Evolutionary conservation across 345 rosid genomes (phyloP).

Genomic region (Melaleuca quinquenervia): DNA sequence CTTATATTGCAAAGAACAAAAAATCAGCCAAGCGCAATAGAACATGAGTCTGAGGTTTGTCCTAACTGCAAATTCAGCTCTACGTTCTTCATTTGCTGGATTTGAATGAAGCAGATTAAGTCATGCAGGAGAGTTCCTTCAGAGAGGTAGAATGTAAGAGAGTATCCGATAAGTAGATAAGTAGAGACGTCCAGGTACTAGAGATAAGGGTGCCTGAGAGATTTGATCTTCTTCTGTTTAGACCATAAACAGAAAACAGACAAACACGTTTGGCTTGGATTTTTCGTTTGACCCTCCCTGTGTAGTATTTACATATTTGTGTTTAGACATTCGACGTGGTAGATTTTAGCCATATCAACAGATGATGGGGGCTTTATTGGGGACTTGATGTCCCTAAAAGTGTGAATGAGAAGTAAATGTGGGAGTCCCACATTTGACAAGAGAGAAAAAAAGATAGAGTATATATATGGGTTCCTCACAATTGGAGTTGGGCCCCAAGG

Average conservation of each 20-base stretch:
- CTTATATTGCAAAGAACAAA: conserved; percentile 22
- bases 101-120: background rate
- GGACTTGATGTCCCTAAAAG: too few species aligned
- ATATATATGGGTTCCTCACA: too few species aligned
- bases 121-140: background rate
- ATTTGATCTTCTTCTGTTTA: background rate
- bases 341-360: too few species aligned
- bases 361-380: too few species aligned
- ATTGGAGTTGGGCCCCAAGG: too few species aligned
- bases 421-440: too few species aligned
- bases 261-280: background rate
- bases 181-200: background rate
- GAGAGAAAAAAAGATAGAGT: too few species aligned
- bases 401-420: too few species aligned
- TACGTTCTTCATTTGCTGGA: background rate
- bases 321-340: too few species aligned
- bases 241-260: background rate
- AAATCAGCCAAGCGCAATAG: conserved; percentile 37
- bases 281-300: background rate
- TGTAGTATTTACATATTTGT: too few species aligned
- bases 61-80: background rate
- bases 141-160: background rate
- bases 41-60: background rate
- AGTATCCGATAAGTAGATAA: background rate
- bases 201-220: background rate